Evolutionary conservation across 352 stramenopile genomes (phyloP).

Genomic region (Phytophthora pistaciae): DNA sequence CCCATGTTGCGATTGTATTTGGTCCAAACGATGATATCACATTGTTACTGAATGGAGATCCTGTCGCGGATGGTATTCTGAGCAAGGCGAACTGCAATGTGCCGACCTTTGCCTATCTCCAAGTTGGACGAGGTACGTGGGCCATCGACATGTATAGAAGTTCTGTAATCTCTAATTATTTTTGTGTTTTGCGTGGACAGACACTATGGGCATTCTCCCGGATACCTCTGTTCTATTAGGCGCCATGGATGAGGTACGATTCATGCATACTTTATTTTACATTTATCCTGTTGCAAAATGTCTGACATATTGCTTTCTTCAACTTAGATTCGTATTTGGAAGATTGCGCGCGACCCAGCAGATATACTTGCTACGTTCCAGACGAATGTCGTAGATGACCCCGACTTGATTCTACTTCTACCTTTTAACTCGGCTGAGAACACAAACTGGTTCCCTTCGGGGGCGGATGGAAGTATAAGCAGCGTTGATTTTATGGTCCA

Average conservation of each 20-base stretch:
- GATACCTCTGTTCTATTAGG: slow-evolving; percentile 37
- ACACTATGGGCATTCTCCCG: slow-evolving; percentile 29
- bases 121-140: slow-evolving; percentile 54
- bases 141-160: no score
- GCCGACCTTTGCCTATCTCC: slow-evolving; percentile 34
- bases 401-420: slow-evolving; percentile 41
- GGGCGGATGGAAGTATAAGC: slow-evolving; percentile 37
- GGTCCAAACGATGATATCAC: slow-evolving; percentile 18
- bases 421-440: slow-evolving; percentile 38
- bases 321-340: slow-evolving; percentile 48
- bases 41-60: slow-evolving; percentile 42
- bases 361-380: slow-evolving; percentile 31
- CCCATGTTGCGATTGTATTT: slow-evolving; percentile 51
- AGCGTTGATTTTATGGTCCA: slow-evolving; percentile 54
- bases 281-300: neutral
- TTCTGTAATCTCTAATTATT: neutral
- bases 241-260: slow-evolving; percentile 55
- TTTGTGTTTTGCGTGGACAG: slow-evolving; percentile 13
- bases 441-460: slow-evolving; percentile 27
- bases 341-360: slow-evolving; percentile 15
- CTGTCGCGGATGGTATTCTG: slow-evolving; percentile 27
- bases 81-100: slow-evolving; percentile 30
- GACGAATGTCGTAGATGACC: slow-evolving; percentile 25
- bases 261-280: neutral
- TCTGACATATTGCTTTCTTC: neutral